These are phyloP conservation scores for Xylariaceae sp. DNA, from an alignment of 2,329 filamentous ascomycete genomes.

Conservation along the genomic window DNA sequence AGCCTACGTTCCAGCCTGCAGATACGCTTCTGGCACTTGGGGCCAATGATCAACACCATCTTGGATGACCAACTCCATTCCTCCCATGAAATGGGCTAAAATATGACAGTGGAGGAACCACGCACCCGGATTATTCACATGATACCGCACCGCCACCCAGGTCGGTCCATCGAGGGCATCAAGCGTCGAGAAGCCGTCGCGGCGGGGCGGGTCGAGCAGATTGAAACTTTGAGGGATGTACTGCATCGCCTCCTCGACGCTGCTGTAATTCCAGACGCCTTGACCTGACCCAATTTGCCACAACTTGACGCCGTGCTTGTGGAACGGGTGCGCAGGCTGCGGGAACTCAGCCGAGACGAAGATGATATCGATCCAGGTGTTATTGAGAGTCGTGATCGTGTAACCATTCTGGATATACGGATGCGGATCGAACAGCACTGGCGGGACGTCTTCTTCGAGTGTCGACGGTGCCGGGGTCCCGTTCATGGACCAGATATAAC, in stretches of 20 bases:
- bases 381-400: slow-evolving; percentile 39
- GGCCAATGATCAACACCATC: slow-evolving; percentile 45
- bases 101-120: slow-evolving; percentile 57
- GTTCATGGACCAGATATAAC: slow-evolving; percentile 53
- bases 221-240: slow-evolving; percentile 52
- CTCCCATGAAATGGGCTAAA: slow-evolving; percentile 48
- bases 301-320: slow-evolving; percentile 62
- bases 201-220: slow-evolving; percentile 48
- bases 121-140: slow-evolving; percentile 48
- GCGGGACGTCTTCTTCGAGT: slow-evolving; percentile 34
- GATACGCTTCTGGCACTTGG: slow-evolving; percentile 37
- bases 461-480: slow-evolving; percentile 37
- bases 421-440: slow-evolving; percentile 44
- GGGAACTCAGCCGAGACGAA: slow-evolving; percentile 30
- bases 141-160: slow-evolving; percentile 52
- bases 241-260: slow-evolving; percentile 48
- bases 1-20: slow-evolving; percentile 6
- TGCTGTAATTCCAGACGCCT: slow-evolving; percentile 48
- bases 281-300: slow-evolving; percentile 51
- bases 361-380: slow-evolving; percentile 56
- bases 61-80: slow-evolving; percentile 51
- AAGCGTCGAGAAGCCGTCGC: slow-evolving; percentile 46
- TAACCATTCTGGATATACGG: slow-evolving; percentile 39
- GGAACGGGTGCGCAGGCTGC: slow-evolving; percentile 53
- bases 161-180: slow-evolving; percentile 27